phyloP scores from a whole-genome alignment of 2,329 filamentous ascomycete genomes.

The Sporothrix euskadiensis region DNA sequence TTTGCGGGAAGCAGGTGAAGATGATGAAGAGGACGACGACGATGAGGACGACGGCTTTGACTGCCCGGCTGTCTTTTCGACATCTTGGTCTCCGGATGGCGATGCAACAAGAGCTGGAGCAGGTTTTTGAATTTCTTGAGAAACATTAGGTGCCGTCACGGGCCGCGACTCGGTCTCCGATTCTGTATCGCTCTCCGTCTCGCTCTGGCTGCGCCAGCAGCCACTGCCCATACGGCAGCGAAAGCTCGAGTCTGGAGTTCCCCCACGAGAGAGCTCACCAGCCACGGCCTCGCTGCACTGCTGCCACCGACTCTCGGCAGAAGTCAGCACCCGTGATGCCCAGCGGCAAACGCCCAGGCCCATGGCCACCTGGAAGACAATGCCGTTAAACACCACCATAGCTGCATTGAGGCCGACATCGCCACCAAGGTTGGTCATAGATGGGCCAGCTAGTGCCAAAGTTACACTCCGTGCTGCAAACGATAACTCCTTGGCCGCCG shows the following conservation, averaged over 20 bases:
- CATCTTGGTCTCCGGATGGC: neutral
- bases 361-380: conserved; percentile 43
- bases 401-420: conserved; percentile 52
- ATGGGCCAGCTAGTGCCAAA: conserved; percentile 52
- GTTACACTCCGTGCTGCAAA: conserved; percentile 55
- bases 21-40: neutral
- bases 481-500: conserved; percentile 42
- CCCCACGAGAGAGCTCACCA: neutral
- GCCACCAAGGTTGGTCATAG: conserved; percentile 47
- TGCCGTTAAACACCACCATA: conserved; percentile 55
- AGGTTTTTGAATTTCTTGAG: neutral
- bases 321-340: conserved; percentile 16
- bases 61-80: conserved; percentile 26
- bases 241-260: neutral
- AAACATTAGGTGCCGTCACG: neutral
- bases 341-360: conserved; percentile 38
- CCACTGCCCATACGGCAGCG: neutral
- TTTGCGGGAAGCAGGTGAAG: neutral
- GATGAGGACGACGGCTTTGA: neutral
- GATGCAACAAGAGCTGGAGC: neutral
- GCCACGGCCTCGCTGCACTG: neutral
- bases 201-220: conserved; percentile 4
- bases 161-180: neutral
- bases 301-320: neutral
- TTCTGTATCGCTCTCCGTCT: conserved; percentile 6